Conservation (phyloP, 306 rosid species). For the Neltuma alba region DNA sequence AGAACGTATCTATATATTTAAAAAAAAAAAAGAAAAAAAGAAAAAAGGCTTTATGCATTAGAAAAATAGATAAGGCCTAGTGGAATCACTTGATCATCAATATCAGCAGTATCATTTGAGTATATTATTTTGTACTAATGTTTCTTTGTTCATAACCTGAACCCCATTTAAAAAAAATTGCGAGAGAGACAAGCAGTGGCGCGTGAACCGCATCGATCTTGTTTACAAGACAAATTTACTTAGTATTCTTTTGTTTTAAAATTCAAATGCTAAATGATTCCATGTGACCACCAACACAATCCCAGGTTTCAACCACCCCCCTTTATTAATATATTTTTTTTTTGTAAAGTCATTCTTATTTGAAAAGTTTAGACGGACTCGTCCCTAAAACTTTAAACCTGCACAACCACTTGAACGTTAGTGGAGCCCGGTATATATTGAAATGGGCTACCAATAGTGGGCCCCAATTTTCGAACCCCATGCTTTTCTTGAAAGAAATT, state of each 20-base stretch:
- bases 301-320: not conserved
- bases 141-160: not conserved
- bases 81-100: not conserved
- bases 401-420: constrained; percentile 21
- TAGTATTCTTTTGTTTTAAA: not conserved
- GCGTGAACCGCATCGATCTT: not conserved
- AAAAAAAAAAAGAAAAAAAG: no score
- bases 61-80: not conserved
- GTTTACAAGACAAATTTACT: not conserved
- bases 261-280: constrained; percentile 8
- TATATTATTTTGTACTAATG: not conserved
- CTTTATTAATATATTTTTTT: not conserved
- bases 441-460: constrained; percentile 24
- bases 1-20: no score
- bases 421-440: constrained; percentile 13
- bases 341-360: not conserved
- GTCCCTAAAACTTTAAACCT: not conserved
- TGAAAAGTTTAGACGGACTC: not conserved
- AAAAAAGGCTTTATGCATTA: no score
- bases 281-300: constrained; percentile 1
- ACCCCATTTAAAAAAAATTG: not conserved
- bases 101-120: not conserved
- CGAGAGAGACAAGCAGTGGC: not conserved
- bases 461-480: constrained; percentile 6
- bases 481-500: not conserved